These are phyloP conservation scores for Murraya koenigii DNA, from an alignment of 345 rosid species.

Conservation along the genomic window DNA sequence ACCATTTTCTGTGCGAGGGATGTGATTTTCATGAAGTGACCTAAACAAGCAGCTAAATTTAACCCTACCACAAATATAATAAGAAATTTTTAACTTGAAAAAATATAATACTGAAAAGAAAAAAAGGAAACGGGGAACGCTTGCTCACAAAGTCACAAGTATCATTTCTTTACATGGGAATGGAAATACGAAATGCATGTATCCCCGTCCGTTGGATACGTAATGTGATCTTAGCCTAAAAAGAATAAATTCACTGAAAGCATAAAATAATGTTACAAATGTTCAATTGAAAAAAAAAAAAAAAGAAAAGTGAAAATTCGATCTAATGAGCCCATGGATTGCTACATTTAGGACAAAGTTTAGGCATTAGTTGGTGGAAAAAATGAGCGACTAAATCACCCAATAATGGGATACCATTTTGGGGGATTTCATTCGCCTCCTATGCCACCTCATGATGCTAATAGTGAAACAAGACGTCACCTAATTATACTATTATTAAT, in stretches of 20 bases:
- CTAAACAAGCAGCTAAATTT: neutral
- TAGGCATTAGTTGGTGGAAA: slow-evolving; percentile 1
- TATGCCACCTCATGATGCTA: neutral
- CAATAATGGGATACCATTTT: slow-evolving; percentile 10
- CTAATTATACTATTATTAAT: neutral
- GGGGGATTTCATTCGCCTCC: slow-evolving; percentile 11
- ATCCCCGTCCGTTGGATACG: slow-evolving; percentile 2
- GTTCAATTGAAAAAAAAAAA: neutral
- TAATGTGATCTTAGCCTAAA: neutral
- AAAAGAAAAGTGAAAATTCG: no score
- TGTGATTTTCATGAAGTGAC: no score
- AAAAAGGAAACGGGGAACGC: no score
- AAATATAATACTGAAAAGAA: no score
- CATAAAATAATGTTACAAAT: neutral
- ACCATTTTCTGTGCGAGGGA: neutral
- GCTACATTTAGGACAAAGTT: neutral
- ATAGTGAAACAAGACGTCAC: neutral
- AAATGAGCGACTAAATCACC: slow-evolving; percentile 29
- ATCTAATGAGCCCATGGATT: neutral
- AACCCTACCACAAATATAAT: no score
- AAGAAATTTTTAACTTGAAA: no score
- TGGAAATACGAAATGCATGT: neutral
- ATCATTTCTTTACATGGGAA: neutral
- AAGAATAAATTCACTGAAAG: neutral
- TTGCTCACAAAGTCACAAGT: neutral